phyloP scores from a whole-genome alignment of 2,329 filamentous ascomycete genomes.

The Fusarium sp. region DNA sequence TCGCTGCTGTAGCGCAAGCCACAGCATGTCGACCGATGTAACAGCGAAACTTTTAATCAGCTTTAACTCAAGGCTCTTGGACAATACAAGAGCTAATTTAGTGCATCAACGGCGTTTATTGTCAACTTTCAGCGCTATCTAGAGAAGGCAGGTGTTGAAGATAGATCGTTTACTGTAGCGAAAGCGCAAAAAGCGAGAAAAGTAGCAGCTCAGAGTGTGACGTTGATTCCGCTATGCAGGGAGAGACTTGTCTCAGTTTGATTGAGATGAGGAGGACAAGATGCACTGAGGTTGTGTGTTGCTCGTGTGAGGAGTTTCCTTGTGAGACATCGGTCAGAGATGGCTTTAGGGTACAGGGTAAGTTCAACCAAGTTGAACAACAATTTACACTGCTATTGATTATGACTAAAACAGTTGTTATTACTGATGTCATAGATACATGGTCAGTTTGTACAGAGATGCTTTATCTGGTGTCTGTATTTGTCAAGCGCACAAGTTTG shows the following conservation, averaged over 20 bases:
- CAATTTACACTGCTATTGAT: not conserved
- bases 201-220: not conserved
- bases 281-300: not conserved
- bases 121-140: not conserved
- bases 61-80: not conserved
- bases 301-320: not conserved
- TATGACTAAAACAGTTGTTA: not conserved
- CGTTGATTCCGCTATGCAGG: not conserved
- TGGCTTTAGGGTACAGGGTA: conserved; percentile 13
- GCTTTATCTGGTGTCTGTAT: not conserved
- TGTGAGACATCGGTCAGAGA: conserved; percentile 10
- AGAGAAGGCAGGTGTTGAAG: not conserved
- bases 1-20: conserved; percentile 34
- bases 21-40: conserved; percentile 24
- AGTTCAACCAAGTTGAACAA: not conserved
- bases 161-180: not conserved
- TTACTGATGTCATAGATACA: not conserved
- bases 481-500: not conserved
- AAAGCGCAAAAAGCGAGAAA: conserved; percentile 8
- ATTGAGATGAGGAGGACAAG: not conserved
- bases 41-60: conserved; percentile 1
- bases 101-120: not conserved
- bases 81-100: not conserved
- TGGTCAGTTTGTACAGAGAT: not conserved
- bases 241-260: conserved; percentile 2